These are phyloP conservation scores for Cryptococcus depauperatus DNA, from an alignment of 1,284 basidiomycete species.

Conservation along the genomic window DNA sequence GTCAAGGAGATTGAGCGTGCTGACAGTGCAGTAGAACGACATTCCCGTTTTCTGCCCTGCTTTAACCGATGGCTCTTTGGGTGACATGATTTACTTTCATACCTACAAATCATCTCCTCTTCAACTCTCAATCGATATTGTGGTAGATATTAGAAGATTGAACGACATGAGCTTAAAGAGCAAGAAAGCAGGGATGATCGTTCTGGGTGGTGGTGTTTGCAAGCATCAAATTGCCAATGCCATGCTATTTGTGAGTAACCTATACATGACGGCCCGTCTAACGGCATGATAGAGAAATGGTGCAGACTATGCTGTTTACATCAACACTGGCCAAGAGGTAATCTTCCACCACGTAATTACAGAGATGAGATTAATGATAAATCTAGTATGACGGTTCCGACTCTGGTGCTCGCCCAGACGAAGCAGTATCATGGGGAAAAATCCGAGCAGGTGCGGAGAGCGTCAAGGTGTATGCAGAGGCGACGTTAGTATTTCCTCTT, in stretches of 20 bases:
- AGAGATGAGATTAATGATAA: slow-evolving; percentile 3
- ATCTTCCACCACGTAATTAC: not conserved
- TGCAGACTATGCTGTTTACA: slow-evolving; percentile 94
- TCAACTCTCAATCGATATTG: slow-evolving; percentile 85
- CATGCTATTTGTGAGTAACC: slow-evolving; percentile 83
- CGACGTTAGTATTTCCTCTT: slow-evolving; percentile 82
- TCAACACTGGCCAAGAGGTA: slow-evolving; percentile 92
- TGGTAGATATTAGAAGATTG: slow-evolving; percentile 81
- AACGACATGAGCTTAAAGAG: slow-evolving; percentile 86
- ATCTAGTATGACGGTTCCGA: slow-evolving; percentile 85
- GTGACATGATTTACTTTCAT: slow-evolving; percentile 99
- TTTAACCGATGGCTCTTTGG: slow-evolving; percentile 92
- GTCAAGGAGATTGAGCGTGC: not conserved
- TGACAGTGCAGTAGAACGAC: slow-evolving; percentile 59
- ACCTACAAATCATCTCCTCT: slow-evolving; percentile 72
- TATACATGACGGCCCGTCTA: slow-evolving; percentile 9
- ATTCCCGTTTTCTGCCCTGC: slow-evolving; percentile 99
- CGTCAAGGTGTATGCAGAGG: slow-evolving; percentile 69
- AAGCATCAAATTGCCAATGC: slow-evolving; percentile 99
- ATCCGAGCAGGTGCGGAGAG: slow-evolving; percentile 83
- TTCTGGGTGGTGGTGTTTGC: slow-evolving; percentile 95
- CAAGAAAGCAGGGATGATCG: slow-evolving; percentile 94
- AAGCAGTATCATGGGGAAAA: slow-evolving; percentile 99
- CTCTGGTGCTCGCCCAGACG: slow-evolving; percentile 92
- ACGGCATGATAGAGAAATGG: slow-evolving; percentile 68